Evolutionary conservation across 441 rosid species (phyloP).

Genomic region (Populus trichocarpa): DNA sequence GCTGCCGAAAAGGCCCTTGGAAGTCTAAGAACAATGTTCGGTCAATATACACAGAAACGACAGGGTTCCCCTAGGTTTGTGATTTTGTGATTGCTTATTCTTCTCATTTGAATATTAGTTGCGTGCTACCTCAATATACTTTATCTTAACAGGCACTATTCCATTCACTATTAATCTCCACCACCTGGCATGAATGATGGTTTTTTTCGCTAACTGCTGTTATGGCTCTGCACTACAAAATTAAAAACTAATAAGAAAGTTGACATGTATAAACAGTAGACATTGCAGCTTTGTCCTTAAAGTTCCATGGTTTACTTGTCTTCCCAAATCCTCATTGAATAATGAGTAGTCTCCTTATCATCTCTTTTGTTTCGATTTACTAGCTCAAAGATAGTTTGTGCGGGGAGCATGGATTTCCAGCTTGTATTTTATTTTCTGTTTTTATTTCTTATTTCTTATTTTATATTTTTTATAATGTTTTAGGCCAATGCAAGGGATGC

Average conservation of each 20-base stretch:
- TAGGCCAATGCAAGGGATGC: conserved; percentile 65
- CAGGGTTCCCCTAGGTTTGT: conserved; percentile 81
- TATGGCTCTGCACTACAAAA: not conserved
- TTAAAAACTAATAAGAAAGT: not conserved
- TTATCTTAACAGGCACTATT: not conserved
- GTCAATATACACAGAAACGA: conserved; percentile 60
- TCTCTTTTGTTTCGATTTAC: not conserved
- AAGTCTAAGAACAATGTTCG: conserved; percentile 54
- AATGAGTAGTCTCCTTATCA: not conserved
- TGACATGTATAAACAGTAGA: not conserved
- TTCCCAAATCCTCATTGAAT: not conserved
- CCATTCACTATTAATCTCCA: not conserved
- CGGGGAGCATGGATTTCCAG: not conserved
- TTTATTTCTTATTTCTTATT: conserved; percentile 19
- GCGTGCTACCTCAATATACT: not conserved
- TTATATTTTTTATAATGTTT: conserved; percentile 11
- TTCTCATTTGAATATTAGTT: not conserved
- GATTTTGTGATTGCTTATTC: conserved; percentile 32
- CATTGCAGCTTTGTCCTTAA: not conserved
- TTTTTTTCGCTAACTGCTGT: not conserved
- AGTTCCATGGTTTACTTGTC: not conserved
- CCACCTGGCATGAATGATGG: not conserved
- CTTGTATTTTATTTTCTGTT: not conserved
- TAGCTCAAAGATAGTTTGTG: not conserved
- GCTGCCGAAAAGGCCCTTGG: conserved; percentile 95